A percentile compares a stretch with the other conserved stretches of the same genome.
Conservation (phyloP, 2,329 filamentous ascomycete genomes). For the Hypoxylon sp. region DNA sequence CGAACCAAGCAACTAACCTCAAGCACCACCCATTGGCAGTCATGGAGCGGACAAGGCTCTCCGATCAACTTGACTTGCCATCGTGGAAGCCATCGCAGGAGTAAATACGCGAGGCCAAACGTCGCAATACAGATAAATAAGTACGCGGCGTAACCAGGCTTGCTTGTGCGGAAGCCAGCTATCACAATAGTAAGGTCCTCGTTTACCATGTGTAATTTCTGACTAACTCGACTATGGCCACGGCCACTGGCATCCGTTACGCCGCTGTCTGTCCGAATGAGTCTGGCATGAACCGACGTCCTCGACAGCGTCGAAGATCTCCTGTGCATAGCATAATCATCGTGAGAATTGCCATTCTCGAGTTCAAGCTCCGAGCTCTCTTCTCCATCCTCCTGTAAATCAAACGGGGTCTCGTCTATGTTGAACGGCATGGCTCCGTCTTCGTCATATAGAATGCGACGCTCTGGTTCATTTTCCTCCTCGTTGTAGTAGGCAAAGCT, state of each 20-base stretch:
- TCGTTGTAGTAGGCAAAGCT: slow-evolving; percentile 93
- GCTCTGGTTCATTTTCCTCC: slow-evolving; percentile 62
- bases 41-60: slow-evolving; percentile 72
- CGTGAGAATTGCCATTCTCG: slow-evolving; percentile 55
- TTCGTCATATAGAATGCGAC: slow-evolving; percentile 55
- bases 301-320: slow-evolving; percentile 72
- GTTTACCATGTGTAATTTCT: slow-evolving; percentile 92
- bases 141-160: slow-evolving; percentile 76
- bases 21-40: slow-evolving; percentile 91
- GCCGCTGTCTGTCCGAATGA: slow-evolving; percentile 78
- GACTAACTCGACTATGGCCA: slow-evolving; percentile 74
- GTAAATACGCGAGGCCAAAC: slow-evolving; percentile 81
- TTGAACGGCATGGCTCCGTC: slow-evolving; percentile 48
- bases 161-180: slow-evolving; percentile 87
- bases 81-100: slow-evolving; percentile 89
- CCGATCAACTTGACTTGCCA: slow-evolving; percentile 86
- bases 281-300: slow-evolving; percentile 68
- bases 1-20: slow-evolving; percentile 66
- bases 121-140: slow-evolving; percentile 76
- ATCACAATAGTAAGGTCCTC: slow-evolving; percentile 96
- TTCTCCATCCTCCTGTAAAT: slow-evolving; percentile 48
- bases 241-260: slow-evolving; percentile 75
- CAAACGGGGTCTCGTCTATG: slow-evolving; percentile 51
- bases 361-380: slow-evolving; percentile 57
- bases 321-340: slow-evolving; percentile 66